Conservation (phyloP, 352 stramenopile species). For the Pythium phragmiticola region DNA sequence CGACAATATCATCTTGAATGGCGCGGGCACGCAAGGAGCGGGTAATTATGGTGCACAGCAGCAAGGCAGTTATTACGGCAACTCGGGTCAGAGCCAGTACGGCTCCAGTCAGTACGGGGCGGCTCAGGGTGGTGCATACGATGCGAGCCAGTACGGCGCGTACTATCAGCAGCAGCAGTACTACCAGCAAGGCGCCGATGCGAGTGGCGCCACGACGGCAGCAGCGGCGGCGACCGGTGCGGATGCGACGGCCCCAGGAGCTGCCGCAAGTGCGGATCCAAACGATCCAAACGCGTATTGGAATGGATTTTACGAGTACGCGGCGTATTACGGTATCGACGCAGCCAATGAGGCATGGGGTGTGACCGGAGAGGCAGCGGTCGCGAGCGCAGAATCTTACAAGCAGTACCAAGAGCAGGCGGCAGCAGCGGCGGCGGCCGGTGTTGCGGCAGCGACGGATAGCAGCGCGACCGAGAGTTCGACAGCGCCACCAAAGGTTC, state of each 20-base stretch:
- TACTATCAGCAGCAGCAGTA: conserved; percentile 85
- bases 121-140: conserved; percentile 31
- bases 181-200: conserved; percentile 41
- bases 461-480: conserved; percentile 17
- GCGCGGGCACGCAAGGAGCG: conserved; percentile 47
- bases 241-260: conserved; percentile 8
- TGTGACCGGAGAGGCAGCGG: conserved; percentile 69
- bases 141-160: conserved; percentile 57
- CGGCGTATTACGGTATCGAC: conserved; percentile 86
- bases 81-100: conserved; percentile 54
- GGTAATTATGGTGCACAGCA: conserved; percentile 27
- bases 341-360: conserved; percentile 84
- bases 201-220: conserved; percentile 27
- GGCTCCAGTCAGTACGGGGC: conserved; percentile 32
- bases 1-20: conserved; percentile 77
- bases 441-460: conserved; percentile 22
- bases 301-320: conserved; percentile 90
- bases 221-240: conserved; percentile 17
- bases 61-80: conserved; percentile 31
- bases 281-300: conserved; percentile 89
- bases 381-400: conserved; percentile 69
- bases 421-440: conserved; percentile 28
- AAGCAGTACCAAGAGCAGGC: conserved; percentile 69
- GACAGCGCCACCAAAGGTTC: conserved; percentile 51
- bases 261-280: conserved; percentile 49